A percentile compares a stretch with the other conserved stretches of the same genome.
Evolutionary conservation across 106 monocot species (phyloP).

Genomic region (Amphibolis antarctica): DNA sequence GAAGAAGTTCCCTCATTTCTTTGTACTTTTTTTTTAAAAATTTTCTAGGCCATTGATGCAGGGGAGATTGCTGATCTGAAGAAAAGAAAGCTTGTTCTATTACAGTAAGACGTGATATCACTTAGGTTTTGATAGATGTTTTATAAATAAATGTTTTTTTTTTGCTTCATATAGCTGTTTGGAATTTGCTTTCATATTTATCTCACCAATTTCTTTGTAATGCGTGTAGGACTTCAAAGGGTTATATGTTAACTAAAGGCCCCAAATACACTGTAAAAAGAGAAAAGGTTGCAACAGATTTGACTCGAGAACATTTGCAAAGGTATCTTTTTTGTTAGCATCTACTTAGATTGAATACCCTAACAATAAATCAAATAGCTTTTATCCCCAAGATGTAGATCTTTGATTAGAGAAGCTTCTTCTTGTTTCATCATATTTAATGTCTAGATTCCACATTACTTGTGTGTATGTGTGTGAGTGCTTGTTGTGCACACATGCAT

Average conservation of each 20-base stretch:
- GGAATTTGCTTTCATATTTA: not conserved
- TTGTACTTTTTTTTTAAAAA: not conserved
- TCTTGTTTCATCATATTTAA: too few relatives aligned
- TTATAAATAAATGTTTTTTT: not conserved
- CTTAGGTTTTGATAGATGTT: not conserved
- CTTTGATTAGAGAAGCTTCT: too few relatives aligned
- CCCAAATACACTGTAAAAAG: slow-evolving; percentile 19
- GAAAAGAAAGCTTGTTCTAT: slow-evolving; percentile 62
- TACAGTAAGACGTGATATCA: slow-evolving; percentile 34
- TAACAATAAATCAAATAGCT: not conserved
- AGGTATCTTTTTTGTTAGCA: slow-evolving; percentile 6
- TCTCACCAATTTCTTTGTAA: not conserved
- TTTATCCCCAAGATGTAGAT: not conserved
- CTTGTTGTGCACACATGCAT: too few relatives aligned
- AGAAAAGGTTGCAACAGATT: slow-evolving; percentile 13
- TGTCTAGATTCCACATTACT: too few relatives aligned
- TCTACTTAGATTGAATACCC: not conserved
- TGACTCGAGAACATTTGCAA: slow-evolving; percentile 15
- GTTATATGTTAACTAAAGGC: slow-evolving; percentile 17
- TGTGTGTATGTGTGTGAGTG: too few relatives aligned
- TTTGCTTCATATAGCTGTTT: not conserved
- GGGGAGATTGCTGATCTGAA: slow-evolving; percentile 46
- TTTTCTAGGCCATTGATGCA: slow-evolving; percentile 33
- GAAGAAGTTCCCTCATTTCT: not conserved
- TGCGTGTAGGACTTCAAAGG: slow-evolving; percentile 14